Evolutionary conservation across 2,329 filamentous ascomycete species (phyloP), one percentile per base, ranked within the genome.

Genomic region (Neonectria neomacrospora): DNA sequence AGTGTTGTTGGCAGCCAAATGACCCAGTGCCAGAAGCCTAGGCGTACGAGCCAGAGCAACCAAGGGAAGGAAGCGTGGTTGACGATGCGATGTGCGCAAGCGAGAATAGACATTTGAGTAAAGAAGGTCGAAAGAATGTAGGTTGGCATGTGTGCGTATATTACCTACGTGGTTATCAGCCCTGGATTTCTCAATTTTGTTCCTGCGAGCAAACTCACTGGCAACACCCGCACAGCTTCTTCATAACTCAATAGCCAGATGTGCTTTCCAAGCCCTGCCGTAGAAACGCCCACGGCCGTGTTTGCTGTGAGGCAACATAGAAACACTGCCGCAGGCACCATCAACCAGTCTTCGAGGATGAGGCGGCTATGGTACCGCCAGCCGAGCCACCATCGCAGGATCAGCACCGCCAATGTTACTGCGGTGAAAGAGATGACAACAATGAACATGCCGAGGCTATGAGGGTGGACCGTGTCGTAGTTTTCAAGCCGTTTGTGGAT

Each of bases 81-180:
- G 4, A 34, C 26, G 8, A 54, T 54, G n/a, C 39, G 52, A 30
- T 30, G n/a, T 8, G 37, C n/a, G 10, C 23, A 32, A n/a, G 39
- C 37, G 14, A 54, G 37, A 16, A 44, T 32, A 7, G 39, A 54
- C 26, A 54, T 16, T 22, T 54, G 52, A 1, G 39, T 54, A 32
- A 45, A 54, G 39, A 54, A 54, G 3, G 52, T 54, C 14, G 52
- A 44, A n/a, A 54, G 9, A 11, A 54, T 44, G 39, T 54, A 54
- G 4, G n/a, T n/a, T 3, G 52, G 37, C 52, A 54, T 54, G 26
- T 44, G 39, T 16, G 22, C n/a, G 39, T 54, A 54, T 20, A 54
- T 42, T 41, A 32, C 37, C 52, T 54, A 48, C 1, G 3, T 30
- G 10, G 8, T 10, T 47, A 8, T 47, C 7, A 48, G n/a, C 10